Conservation (phyloP, 2,329 filamentous ascomycete genomes). For the Aspergillus nomiae region DNA sequence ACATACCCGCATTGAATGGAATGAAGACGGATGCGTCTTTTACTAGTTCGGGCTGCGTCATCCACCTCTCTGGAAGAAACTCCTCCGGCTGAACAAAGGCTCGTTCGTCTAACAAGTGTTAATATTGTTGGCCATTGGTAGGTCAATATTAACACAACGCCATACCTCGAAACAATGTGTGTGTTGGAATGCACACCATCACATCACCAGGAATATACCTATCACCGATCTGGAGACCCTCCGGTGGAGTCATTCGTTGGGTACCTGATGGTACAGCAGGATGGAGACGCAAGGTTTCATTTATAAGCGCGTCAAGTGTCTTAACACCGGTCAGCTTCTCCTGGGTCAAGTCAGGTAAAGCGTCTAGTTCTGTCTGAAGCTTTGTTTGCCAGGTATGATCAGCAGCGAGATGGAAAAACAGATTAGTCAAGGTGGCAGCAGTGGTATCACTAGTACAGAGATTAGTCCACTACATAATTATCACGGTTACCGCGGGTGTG, state of each 20-base stretch:
- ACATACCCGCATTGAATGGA: conserved; percentile 20
- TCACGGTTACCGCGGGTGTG: neutral
- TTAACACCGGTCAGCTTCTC: neutral
- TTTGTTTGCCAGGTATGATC: neutral
- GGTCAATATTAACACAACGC: too few species aligned
- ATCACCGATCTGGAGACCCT: conserved; percentile 11
- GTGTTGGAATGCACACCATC: neutral
- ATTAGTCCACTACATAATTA: neutral
- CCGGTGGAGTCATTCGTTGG: conserved; percentile 9
- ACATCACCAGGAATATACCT: conserved; percentile 8
- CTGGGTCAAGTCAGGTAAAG: conserved; percentile 7
- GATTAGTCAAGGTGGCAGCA: conserved; percentile 8
- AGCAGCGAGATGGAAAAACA: conserved; percentile 8
- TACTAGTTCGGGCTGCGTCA: conserved; percentile 15
- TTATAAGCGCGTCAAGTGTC: conserved; percentile 24
- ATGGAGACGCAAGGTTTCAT: conserved; percentile 11
- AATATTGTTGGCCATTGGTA: too few species aligned
- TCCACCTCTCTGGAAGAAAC: conserved; percentile 24
- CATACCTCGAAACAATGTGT: conserved; percentile 2
- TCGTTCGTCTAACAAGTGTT: conserved; percentile 3
- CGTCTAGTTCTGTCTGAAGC: conserved; percentile 11
- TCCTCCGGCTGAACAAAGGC: conserved; percentile 5
- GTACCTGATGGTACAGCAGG: conserved; percentile 10
- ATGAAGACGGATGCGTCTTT: conserved; percentile 16
- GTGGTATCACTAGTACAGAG: conserved; percentile 14